These are phyloP conservation scores for Tylopilus sp. DNA, from an alignment of 768 basidiomycete species.

Conservation along the genomic window DNA sequence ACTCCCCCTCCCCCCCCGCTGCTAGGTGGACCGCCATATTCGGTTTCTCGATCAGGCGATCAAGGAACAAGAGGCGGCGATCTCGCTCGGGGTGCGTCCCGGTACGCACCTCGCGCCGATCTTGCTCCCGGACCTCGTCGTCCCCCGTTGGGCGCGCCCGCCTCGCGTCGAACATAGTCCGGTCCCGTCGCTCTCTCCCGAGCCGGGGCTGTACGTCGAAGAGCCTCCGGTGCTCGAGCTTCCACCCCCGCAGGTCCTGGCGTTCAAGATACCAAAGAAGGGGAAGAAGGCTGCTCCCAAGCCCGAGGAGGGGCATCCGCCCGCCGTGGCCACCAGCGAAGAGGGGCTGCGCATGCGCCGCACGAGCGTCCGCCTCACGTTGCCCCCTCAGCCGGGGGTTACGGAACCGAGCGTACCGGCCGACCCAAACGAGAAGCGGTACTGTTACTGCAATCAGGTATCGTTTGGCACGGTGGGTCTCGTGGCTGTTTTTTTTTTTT, in stretches of 20 bases:
- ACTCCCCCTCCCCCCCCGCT: background rate
- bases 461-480: conserved; percentile 74
- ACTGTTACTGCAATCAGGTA: conserved; percentile 79
- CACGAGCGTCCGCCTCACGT: conserved; percentile 31
- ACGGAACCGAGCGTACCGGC: conserved; percentile 19
- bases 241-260: conserved; percentile 5
- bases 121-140: conserved; percentile 59
- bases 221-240: conserved; percentile 10
- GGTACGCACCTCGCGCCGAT: conserved; percentile 53
- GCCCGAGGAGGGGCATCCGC: conserved; percentile 13
- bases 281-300: conserved; percentile 19
- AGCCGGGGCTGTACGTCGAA: conserved; percentile 20
- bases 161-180: conserved; percentile 43
- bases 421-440: conserved; percentile 55
- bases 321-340: conserved; percentile 4
- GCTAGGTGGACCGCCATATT: conserved; percentile 76
- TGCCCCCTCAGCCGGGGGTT: conserved; percentile 30
- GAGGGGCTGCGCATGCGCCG: conserved; percentile 24
- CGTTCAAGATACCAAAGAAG: conserved; percentile 21
- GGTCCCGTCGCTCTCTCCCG: conserved; percentile 35
- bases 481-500: background rate
- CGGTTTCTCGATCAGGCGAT: conserved; percentile 75
- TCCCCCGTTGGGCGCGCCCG: conserved; percentile 51
- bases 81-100: conserved; percentile 49
- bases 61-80: conserved; percentile 53